Conservation (phyloP, 495 filamentous ascomycete genomes). For the Daldinia concentrica region DNA sequence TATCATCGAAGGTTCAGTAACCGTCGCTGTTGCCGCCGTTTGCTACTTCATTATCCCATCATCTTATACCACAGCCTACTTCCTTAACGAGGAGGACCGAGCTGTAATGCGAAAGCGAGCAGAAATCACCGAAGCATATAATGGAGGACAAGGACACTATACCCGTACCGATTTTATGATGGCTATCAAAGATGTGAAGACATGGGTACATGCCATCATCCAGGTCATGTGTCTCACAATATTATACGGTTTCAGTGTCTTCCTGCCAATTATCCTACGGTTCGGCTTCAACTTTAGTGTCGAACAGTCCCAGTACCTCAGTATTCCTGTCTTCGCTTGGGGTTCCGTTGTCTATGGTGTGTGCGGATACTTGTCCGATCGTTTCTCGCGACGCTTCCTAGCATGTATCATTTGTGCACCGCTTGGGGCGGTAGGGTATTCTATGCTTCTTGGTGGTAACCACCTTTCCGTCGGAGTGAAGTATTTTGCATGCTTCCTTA, state of each 20-base stretch:
- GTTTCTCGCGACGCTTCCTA: slow-evolving; percentile 63
- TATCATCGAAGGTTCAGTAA: slow-evolving; percentile 53
- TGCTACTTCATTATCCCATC: slow-evolving; percentile 50
- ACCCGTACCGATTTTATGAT: slow-evolving; percentile 54
- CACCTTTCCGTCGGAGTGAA: slow-evolving; percentile 65
- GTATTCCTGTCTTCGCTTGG: slow-evolving; percentile 74
- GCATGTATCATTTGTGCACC: slow-evolving; percentile 63
- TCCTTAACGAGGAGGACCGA: slow-evolving; percentile 66
- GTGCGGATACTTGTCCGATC: slow-evolving; percentile 67
- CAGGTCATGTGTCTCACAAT: slow-evolving; percentile 74
- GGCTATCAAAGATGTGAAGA: slow-evolving; percentile 64
- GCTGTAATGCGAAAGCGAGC: slow-evolving; percentile 58
- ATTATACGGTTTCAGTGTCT: slow-evolving; percentile 77
- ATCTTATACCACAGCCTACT: slow-evolving; percentile 55
- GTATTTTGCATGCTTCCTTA: slow-evolving; percentile 71
- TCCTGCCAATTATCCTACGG: slow-evolving; percentile 77
- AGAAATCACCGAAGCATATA: slow-evolving; percentile 63
- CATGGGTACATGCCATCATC: slow-evolving; percentile 67
- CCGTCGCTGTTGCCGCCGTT: slow-evolving; percentile 43
- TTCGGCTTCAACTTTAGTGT: slow-evolving; percentile 70
- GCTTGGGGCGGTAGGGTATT: slow-evolving; percentile 70
- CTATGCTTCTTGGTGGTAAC: slow-evolving; percentile 62
- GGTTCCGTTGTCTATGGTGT: slow-evolving; percentile 69
- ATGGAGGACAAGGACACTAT: slow-evolving; percentile 67
- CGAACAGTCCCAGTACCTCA: slow-evolving; percentile 71